Base-by-base conservation (phyloP, 2,329 filamentous ascomycete species). In the Xenosphaeropsis pyriputrescens region DNA sequence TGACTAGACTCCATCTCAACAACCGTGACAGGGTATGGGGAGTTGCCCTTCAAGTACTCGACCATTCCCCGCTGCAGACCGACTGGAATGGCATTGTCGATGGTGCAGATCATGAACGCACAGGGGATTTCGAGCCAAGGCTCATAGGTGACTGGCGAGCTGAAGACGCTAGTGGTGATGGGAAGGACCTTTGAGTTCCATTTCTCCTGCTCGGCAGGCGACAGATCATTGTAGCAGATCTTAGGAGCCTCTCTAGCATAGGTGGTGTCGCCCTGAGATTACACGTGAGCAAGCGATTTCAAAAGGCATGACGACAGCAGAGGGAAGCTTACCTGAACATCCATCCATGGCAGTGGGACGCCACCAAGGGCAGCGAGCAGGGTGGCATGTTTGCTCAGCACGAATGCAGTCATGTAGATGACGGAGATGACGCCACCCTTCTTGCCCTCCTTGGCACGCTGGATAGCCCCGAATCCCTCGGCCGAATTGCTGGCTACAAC, bases 21-120 rank as follows among this genome's bases (percentile, higher is more conserved):
- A 30, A 45, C 38, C 43, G 45, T 45, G 32, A 50, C 49, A 19
- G 41, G 32, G 1, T 26, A 26, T 17, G 42, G 39, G 15, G 41
- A 42, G 6, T 34, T 35, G 8, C 35, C 29, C 17, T 42, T 36
- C 6, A 45, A 44, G 7, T 11, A 34, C 2, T 43, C 48, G 11
- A 57, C 50, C 56, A 64, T 58, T 11, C 45, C 48, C 43, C 58
- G 51, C 45, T 65, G 60, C 11, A 41, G 49, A 5, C 35, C 35
- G 14, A 55, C 15, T 15, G 53, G 56, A 34, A 62, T 56, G 4
- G 59, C 59, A 18, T 48, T 47, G 38, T 64, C 62, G 13, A 50
- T 41, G 40, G 55, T 51, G 41, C 60, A 64, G n/a, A 60, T 36
- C 9, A 65, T 43, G 43, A 61, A 64, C 11, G 58, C 60, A 18